phyloP scores from a whole-genome alignment of 1,284 basidiomycete species.

The Boletus subluridellus region DNA sequence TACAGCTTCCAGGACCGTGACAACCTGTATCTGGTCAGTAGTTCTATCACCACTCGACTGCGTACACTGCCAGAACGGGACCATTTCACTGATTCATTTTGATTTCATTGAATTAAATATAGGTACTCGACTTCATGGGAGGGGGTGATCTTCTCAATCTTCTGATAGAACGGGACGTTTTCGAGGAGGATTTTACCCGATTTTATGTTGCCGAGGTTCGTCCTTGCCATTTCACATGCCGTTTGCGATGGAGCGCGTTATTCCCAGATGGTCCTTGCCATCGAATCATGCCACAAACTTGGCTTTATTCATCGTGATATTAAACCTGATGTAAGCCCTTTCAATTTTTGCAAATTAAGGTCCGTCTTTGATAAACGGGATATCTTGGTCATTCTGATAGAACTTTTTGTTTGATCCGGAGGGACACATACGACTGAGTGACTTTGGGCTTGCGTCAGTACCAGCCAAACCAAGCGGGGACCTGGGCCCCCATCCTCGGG shows the following conservation, averaged over 20 bases:
- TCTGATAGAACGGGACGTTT: constrained; percentile 90
- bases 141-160: constrained; percentile 95
- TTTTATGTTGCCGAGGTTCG: constrained; percentile 92
- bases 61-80: constrained; percentile 22
- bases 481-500: constrained; percentile 14
- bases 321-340: constrained; percentile 76
- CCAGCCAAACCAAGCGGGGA: constrained; percentile 23
- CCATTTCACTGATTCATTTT: constrained; percentile 43
- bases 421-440: constrained; percentile 92
- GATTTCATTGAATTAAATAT: constrained; percentile 53
- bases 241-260: constrained; percentile 23
- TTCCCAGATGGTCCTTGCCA: constrained; percentile 87
- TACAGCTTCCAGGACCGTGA: constrained; percentile 93
- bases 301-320: constrained; percentile 98
- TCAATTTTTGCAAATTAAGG: constrained; percentile 33
- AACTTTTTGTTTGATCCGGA: constrained; percentile 93
- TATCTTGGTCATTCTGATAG: constrained; percentile 44
- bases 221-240: constrained; percentile 23
- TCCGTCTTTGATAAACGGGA: constrained; percentile 27
- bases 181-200: constrained; percentile 88
- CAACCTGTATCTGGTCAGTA: constrained; percentile 85
- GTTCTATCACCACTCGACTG: constrained; percentile 34
- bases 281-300: constrained; percentile 89
- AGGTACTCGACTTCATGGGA: constrained; percentile 92
- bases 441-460: constrained; percentile 91